Conservation (phyloP, 2,329 filamentous ascomycete species). For the Talaromyces islandicus region DNA sequence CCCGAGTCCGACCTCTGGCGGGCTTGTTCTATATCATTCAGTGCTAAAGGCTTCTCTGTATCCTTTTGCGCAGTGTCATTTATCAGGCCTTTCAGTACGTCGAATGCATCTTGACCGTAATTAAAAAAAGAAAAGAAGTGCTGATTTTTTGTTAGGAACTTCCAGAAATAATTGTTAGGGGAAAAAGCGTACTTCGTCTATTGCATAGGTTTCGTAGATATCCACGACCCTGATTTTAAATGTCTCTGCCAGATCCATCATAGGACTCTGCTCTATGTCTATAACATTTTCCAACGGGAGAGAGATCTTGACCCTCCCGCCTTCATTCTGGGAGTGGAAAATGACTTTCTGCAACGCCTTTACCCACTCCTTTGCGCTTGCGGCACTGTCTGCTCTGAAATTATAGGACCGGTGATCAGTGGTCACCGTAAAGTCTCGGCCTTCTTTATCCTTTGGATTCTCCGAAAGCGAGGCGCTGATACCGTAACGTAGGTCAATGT, state of each 20-base stretch:
- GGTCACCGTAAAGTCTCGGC: conserved; percentile 69
- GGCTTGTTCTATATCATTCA: conserved; percentile 11
- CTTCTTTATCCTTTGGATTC: conserved; percentile 66
- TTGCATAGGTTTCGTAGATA: conserved; percentile 87
- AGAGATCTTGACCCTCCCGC: conserved; percentile 94
- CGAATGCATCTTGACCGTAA: conserved; percentile 75
- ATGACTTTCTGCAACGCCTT: conserved; percentile 90
- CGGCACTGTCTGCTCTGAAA: conserved; percentile 80
- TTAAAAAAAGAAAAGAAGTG: conserved; percentile 97
- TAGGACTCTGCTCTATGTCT: conserved; percentile 85
- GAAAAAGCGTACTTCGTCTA: conserved; percentile 68
- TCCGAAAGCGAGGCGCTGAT: conserved; percentile 77
- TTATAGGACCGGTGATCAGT: conserved; percentile 79
- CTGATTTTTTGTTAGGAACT: conserved; percentile 36
- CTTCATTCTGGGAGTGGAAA: conserved; percentile 91
- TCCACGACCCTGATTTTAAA: conserved; percentile 91
- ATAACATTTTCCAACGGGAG: conserved; percentile 83
- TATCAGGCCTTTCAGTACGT: conserved; percentile 67
- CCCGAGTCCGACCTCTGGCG: conserved; percentile 4
- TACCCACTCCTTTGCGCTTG: conserved; percentile 94
- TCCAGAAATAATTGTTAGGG: background rate
- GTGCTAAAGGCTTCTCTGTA: conserved; percentile 14
- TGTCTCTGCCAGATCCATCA: conserved; percentile 87
- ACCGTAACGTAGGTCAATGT: conserved; percentile 86
- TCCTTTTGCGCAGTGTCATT: conserved; percentile 51